Percentiles rank a stretch among this genome's conserved stretches.
Conservation (phyloP, 257 asterid species). For the Linaria vulgaris region DNA sequence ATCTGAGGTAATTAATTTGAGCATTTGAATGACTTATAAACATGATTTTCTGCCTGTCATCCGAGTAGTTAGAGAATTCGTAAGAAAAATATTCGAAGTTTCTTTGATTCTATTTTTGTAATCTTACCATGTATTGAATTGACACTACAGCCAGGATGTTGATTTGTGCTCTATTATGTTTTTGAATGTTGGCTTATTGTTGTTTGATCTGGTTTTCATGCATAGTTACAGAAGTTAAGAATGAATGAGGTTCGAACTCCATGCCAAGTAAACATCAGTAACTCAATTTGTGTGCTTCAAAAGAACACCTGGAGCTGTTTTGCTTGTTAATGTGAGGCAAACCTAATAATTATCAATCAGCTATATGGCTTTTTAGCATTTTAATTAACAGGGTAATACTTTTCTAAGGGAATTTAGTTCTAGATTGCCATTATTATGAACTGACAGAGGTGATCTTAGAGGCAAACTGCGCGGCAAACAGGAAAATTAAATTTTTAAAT, state of each 20-base stretch:
- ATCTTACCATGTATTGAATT: slow-evolving; percentile 10
- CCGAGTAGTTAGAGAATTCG: too few species aligned
- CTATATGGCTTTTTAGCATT: neutral
- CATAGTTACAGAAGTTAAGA: slow-evolving; percentile 1
- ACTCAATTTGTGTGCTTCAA: neutral
- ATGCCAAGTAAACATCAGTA: neutral
- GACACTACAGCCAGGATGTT: neutral
- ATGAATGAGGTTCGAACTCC: slow-evolving; percentile 4
- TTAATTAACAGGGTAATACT: neutral
- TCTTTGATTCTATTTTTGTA: slow-evolving; percentile 8
- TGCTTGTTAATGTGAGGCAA: slow-evolving; percentile 8
- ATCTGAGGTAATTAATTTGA: neutral
- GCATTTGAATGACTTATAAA: neutral
- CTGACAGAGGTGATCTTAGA: neutral
- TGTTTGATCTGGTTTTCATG: slow-evolving; percentile 15
- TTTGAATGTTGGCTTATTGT: neutral
- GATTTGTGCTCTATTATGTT: neutral
- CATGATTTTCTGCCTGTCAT: neutral
- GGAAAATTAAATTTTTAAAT: neutral
- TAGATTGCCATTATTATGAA: neutral
- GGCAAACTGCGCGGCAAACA: neutral
- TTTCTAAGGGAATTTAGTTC: neutral
- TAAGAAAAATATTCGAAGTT: too few species aligned
- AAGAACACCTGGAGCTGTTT: neutral
- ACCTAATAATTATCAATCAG: neutral